Base-by-base conservation (phyloP, 495 filamentous ascomycete species). In the Penicillium taxi region DNA sequence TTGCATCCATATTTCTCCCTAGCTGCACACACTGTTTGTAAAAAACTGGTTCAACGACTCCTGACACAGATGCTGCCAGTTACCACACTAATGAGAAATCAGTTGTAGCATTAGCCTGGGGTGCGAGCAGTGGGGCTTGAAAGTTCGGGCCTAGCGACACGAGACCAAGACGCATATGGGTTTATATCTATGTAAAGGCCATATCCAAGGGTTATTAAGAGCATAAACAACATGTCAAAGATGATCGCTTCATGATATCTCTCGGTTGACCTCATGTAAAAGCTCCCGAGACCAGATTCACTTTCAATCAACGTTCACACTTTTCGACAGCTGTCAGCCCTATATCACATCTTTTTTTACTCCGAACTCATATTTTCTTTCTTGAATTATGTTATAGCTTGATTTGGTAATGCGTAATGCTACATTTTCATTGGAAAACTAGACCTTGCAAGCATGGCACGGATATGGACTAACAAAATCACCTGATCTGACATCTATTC, bases 61-160 rank as follows among this genome's bases (percentile, higher is more conserved):
- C 51, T n/a, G 60, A 60, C 11, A 68, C 42, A 1, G 58, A 41
- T 8, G 58, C 56, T 1, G 57, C 41, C 32, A 70, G 33, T 30
- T 59, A 46, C 14, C 65, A 47, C 6, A 60, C 35, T 24, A 70
- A 66, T 9, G 52, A 50, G 27, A 69, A 58, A 0, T 59, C 59
- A 6, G 60, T 56, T 0, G 58, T 60, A 0, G 60, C 57, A 6
- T 48, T 44, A 0, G 58, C 52, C 40, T 73, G 69, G 2, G 70
- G 52, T 0, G 69, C 68, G 18, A 74, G 65, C 20, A 73, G 48
- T 1, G 72, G 67, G 3, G 48, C 44, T 31, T 86, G 79, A 56
- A 89, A 85, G 42, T 78, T 70, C 9, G 80, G 78, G 0, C 81
- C 82, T 7, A 76, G 62, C 65, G 19, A 86, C 65, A 48, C 80